A percentile compares a stretch with the other conserved stretches of the same genome.
These are phyloP conservation scores for Ustilago esculenta DNA, from an alignment of 1,284 basidiomycete genomes.

Conservation along the genomic window DNA sequence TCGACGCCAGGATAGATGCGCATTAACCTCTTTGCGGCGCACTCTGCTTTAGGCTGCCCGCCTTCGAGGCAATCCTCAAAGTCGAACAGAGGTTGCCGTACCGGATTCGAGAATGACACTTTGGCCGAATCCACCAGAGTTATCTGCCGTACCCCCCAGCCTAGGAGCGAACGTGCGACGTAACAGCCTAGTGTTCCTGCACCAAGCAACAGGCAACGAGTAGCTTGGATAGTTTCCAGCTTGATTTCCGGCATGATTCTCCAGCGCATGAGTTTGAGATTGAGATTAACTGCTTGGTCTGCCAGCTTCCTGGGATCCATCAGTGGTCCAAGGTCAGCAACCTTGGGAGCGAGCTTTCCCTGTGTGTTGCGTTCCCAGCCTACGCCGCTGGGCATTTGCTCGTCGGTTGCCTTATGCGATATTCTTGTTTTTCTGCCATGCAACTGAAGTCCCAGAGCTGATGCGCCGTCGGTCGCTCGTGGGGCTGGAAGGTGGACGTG, in stretches of 20 bases:
- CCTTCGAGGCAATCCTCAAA: conserved; percentile 94
- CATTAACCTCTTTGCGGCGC: conserved; percentile 85
- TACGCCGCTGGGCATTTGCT: conserved; percentile 73
- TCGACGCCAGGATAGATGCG: conserved; percentile 93
- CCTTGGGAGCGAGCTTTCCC: conserved; percentile 84
- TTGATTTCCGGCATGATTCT: conserved; percentile 89
- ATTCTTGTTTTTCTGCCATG: conserved; percentile 8
- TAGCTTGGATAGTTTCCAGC: conserved; percentile 83
- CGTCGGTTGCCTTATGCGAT: conserved; percentile 26
- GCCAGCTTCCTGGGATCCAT: conserved; percentile 90
- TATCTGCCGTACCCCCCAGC: conserved; percentile 91
- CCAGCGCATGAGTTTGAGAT: conserved; percentile 98
- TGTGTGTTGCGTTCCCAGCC: conserved; percentile 94
- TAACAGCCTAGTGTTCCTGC: conserved; percentile 97
- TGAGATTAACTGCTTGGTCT: conserved; percentile 94
- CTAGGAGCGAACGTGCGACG: conserved; percentile 84
- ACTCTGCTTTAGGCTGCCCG: conserved; percentile 89
- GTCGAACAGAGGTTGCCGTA: conserved; percentile 93
- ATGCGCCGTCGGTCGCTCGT: background rate
- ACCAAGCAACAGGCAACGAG: conserved; percentile 85
- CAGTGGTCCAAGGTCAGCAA: conserved; percentile 91
- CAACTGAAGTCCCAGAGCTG: background rate
- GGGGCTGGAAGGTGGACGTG: conserved; percentile 14
- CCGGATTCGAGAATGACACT: conserved; percentile 96
- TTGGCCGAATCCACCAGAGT: conserved; percentile 88